Conservation (phyloP, 208 protist genomes). For the Leishmania gerbilli region DNA sequence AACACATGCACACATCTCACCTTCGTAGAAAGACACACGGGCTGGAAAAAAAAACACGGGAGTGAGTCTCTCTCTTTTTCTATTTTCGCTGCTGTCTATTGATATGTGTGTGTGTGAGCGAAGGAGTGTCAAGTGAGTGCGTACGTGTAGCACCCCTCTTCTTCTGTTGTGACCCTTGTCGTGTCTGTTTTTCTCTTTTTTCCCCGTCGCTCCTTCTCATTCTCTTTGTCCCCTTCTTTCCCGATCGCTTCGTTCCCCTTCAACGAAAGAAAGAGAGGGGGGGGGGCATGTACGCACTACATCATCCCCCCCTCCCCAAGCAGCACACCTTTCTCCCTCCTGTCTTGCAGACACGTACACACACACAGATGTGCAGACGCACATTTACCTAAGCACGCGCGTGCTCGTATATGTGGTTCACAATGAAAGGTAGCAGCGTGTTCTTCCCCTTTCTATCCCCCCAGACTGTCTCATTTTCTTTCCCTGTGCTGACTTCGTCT, state of each 20-base stretch:
- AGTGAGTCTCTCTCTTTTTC: neutral
- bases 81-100: neutral
- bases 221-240: neutral
- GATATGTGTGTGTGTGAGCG: neutral
- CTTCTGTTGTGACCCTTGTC: too few species aligned
- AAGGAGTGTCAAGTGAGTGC: neutral
- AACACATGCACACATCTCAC: neutral
- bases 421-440: neutral
- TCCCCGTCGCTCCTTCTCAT: neutral
- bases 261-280: neutral
- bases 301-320: neutral
- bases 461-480: neutral
- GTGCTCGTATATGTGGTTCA: neutral
- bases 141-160: neutral
- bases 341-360: neutral
- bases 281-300: neutral
- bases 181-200: neutral
- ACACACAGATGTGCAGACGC: neutral
- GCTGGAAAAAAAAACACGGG: too few species aligned
- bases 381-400: neutral
- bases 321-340: neutral
- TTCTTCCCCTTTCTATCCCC: neutral
- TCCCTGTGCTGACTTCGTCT: neutral
- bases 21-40: neutral
- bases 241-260: neutral